Evolutionary conservation across 306 rosid genomes (phyloP).

Genomic region (Senna siamea): DNA sequence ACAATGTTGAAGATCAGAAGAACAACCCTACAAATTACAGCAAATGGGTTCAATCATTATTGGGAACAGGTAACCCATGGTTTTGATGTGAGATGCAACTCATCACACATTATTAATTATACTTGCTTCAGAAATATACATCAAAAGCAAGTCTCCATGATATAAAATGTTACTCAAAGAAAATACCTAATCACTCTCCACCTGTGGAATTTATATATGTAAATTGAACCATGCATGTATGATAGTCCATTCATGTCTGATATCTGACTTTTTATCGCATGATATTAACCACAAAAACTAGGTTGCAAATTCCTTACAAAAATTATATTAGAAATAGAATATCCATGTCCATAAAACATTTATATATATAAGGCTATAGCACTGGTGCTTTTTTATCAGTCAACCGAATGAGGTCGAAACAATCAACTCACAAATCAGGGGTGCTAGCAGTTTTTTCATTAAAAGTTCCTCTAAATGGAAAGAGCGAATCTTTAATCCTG

Average conservation of each 20-base stretch:
- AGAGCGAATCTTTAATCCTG: constrained; percentile 74
- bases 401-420: constrained; percentile 2
- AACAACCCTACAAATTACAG: not conserved
- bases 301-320: constrained; percentile 12
- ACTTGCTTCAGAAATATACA: constrained; percentile 23
- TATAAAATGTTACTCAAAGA: constrained; percentile 4
- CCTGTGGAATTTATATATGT: not conserved
- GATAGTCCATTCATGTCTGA: constrained; percentile 22
- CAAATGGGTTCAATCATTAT: not conserved
- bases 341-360: not conserved
- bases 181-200: not conserved
- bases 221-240: not conserved
- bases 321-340: constrained; percentile 30
- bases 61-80: not conserved
- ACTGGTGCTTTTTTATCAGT: not conserved
- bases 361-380: not conserved
- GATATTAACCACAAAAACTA: constrained; percentile 1
- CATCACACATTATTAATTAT: constrained; percentile 27
- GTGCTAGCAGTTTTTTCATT: constrained; percentile 68
- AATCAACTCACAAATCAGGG: constrained; percentile 75
- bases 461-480: constrained; percentile 76
- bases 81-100: not conserved
- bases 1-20: not conserved
- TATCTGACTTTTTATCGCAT: constrained; percentile 10
- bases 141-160: not conserved